These are phyloP conservation scores for Crucihimalaya himalaica DNA, from an alignment of 345 rosid species.

Conservation along the genomic window DNA sequence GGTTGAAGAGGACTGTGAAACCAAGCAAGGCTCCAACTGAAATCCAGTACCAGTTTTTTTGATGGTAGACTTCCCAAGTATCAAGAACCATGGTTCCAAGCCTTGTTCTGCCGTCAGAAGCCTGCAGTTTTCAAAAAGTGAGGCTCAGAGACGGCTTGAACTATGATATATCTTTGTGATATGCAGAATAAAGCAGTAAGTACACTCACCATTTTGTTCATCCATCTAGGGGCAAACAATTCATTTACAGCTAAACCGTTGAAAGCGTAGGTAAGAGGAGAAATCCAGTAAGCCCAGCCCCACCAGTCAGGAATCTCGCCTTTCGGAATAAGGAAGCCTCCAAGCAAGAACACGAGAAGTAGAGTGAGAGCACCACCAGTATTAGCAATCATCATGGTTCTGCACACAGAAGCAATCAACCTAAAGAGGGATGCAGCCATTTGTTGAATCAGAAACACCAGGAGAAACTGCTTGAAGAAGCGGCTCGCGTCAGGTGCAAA, in stretches of 20 bases:
- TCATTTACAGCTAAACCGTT: slow-evolving; percentile 58
- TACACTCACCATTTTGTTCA: slow-evolving; percentile 35
- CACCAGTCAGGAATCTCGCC: slow-evolving; percentile 52
- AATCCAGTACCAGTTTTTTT: slow-evolving; percentile 84
- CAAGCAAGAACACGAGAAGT: slow-evolving; percentile 47
- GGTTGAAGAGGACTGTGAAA: slow-evolving; percentile 70
- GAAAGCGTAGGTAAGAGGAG: slow-evolving; percentile 60
- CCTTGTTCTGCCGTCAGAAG: slow-evolving; percentile 40
- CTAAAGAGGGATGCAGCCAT: slow-evolving; percentile 49
- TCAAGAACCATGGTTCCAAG: slow-evolving; percentile 63
- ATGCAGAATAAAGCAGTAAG: slow-evolving; percentile 19
- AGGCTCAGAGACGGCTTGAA: not conserved
- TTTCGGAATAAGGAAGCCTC: slow-evolving; percentile 58
- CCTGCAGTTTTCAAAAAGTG: slow-evolving; percentile 42
- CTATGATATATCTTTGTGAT: not conserved
- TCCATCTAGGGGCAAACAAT: slow-evolving; percentile 63
- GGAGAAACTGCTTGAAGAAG: slow-evolving; percentile 58
- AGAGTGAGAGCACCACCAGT: slow-evolving; percentile 46
- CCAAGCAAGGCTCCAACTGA: slow-evolving; percentile 64
- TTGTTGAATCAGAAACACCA: slow-evolving; percentile 49
- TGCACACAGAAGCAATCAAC: slow-evolving; percentile 50
- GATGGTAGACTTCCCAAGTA: slow-evolving; percentile 47
- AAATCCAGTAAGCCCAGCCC: slow-evolving; percentile 71
- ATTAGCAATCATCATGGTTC: slow-evolving; percentile 52
- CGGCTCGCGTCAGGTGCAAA: slow-evolving; percentile 59